phyloP scores from a whole-genome alignment of 148 eudicot genomes.

The Cornus kousa region DNA sequence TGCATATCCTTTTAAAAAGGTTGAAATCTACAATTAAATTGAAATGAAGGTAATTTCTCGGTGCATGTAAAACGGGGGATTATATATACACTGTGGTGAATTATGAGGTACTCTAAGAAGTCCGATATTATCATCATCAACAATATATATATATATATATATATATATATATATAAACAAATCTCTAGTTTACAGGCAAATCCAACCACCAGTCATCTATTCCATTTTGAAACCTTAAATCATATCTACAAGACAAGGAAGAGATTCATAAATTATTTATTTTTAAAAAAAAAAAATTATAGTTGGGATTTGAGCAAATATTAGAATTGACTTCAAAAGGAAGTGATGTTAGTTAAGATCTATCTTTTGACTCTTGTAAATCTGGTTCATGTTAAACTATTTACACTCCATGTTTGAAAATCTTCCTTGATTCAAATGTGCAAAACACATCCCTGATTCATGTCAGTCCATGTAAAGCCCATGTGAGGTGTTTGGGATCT shows the following conservation, averaged over 20 bases:
- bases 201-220: neutral
- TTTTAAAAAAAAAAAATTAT: neutral
- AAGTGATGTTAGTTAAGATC: constrained; percentile 5
- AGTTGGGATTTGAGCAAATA: neutral
- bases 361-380: constrained; percentile 22
- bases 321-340: neutral
- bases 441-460: constrained; percentile 7
- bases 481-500: constrained; percentile 34
- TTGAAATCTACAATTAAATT: too few relatives aligned
- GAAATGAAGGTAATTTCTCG: too few relatives aligned
- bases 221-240: neutral
- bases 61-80: too few relatives aligned
- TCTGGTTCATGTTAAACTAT: neutral
- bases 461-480: constrained; percentile 23
- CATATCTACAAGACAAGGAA: neutral
- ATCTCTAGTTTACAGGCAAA: neutral
- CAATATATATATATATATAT: too few relatives aligned
- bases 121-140: too few relatives aligned
- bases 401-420: neutral
- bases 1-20: too few relatives aligned
- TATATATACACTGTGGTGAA: too few relatives aligned
- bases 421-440: constrained; percentile 5
- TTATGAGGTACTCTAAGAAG: too few relatives aligned
- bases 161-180: too few relatives aligned
- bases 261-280: neutral